Conservation (phyloP, 2,329 filamentous ascomycete genomes). For the Huntiella moniliformis region DNA sequence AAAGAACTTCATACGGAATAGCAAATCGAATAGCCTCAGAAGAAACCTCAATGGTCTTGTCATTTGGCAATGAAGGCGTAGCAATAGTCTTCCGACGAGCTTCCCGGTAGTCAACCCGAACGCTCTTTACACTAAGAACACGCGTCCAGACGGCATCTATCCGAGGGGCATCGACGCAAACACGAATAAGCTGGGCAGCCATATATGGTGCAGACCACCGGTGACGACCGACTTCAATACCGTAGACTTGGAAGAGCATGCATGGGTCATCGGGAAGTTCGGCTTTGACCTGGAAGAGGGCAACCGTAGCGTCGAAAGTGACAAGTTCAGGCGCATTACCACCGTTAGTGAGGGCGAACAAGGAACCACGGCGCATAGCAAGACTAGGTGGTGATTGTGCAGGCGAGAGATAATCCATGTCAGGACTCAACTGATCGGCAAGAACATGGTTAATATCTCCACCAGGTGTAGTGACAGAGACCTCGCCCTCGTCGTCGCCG, state of each 20-base stretch:
- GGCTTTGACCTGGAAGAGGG: slow-evolving; percentile 72
- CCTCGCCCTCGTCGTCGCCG: not conserved
- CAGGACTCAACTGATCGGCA: slow-evolving; percentile 13
- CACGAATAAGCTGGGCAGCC: slow-evolving; percentile 54
- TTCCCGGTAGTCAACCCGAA: slow-evolving; percentile 64
- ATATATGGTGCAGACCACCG: slow-evolving; percentile 75
- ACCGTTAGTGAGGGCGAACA: not conserved
- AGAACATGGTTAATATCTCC: not conserved
- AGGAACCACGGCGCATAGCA: slow-evolving; percentile 4
- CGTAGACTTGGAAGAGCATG: slow-evolving; percentile 76
- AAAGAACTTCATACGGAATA: slow-evolving; percentile 76
- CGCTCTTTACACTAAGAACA: slow-evolving; percentile 63
- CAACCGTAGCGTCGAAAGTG: slow-evolving; percentile 63
- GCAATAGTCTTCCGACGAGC: slow-evolving; percentile 46
- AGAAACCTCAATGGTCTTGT: slow-evolving; percentile 67
- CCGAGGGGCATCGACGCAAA: slow-evolving; percentile 75
- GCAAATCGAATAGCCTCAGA: slow-evolving; percentile 74
- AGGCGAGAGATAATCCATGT: slow-evolving; percentile 21
- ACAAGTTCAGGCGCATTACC: slow-evolving; percentile 41
- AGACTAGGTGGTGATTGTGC: slow-evolving; percentile 14
- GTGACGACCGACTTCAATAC: slow-evolving; percentile 64
- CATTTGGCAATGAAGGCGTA: slow-evolving; percentile 38
- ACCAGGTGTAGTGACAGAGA: not conserved
- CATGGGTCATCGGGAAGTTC: slow-evolving; percentile 77
- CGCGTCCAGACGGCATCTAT: slow-evolving; percentile 73